Conservation (phyloP, 1,284 basidiomycete genomes). For the Mrakiaceae sp. region DNA sequence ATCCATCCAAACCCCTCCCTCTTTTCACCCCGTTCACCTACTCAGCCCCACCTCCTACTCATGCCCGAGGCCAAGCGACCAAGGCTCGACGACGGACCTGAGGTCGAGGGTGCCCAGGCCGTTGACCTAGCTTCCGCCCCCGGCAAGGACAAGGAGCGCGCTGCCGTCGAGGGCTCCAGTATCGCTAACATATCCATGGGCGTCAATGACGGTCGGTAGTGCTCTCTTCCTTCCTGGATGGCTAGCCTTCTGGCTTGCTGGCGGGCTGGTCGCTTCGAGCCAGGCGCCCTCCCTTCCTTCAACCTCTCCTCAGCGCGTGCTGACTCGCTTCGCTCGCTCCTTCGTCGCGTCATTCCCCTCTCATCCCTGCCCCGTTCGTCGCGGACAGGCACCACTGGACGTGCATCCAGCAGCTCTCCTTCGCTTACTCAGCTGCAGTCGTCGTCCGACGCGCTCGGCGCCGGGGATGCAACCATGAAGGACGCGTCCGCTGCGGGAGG, state of each 20-base stretch:
- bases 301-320: no score
- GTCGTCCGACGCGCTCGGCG: background rate
- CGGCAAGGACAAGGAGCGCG: conserved; percentile 34
- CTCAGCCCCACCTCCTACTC: background rate
- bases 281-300: no score
- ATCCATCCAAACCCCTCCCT: background rate
- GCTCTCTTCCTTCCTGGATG: background rate
- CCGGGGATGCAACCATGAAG: background rate
- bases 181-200: conserved; percentile 28
- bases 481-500: background rate
- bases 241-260: background rate
- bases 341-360: no score
- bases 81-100: conserved; percentile 14
- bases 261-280: background rate
- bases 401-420: background rate
- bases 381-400: no score
- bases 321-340: no score
- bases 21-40: background rate
- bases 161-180: conserved; percentile 33
- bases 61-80: conserved; percentile 7
- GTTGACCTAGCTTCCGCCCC: conserved; percentile 32
- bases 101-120: conserved; percentile 23
- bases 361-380: no score
- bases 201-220: background rate
- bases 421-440: conserved; percentile 11